These are phyloP conservation scores for Eleusine indica DNA, from an alignment of 176 grass and related monocot genomes.

Conservation along the genomic window DNA sequence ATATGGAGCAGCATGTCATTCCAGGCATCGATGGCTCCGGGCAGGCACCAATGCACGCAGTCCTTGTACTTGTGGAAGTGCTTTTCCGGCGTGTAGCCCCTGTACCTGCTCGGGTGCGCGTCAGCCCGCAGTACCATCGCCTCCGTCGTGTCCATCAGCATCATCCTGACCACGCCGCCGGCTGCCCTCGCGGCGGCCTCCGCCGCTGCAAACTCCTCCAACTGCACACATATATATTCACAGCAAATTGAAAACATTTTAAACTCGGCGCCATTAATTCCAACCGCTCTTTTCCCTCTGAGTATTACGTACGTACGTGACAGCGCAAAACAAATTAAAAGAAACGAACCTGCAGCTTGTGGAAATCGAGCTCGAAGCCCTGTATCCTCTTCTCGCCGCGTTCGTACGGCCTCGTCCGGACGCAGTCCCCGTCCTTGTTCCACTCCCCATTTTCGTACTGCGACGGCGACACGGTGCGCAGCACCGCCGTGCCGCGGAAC, in stretches of 20 bases:
- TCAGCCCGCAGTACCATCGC: constrained; percentile 59
- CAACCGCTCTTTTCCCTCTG: no score
- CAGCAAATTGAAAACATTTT: no score
- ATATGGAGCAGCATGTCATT: no score
- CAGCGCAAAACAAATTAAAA: no score
- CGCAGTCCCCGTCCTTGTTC: constrained; percentile 63
- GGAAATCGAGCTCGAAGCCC: constrained; percentile 41
- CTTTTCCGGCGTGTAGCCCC: constrained; percentile 47
- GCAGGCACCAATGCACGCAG: neutral
- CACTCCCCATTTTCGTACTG: constrained; percentile 75
- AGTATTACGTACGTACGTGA: no score
- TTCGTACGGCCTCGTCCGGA: constrained; percentile 47
- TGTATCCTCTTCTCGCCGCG: constrained; percentile 38
- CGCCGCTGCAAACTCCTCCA: constrained; percentile 56
- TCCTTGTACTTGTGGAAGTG: constrained; percentile 26
- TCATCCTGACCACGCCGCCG: constrained; percentile 22
- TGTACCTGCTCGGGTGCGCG: constrained; percentile 66
- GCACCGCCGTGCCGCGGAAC: constrained; percentile 36
- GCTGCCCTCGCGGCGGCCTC: neutral
- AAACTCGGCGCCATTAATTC: no score
- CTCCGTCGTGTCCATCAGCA: constrained; percentile 64
- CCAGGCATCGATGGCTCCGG: no score
- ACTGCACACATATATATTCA: neutral
- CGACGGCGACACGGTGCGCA: constrained; percentile 60
- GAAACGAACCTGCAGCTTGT: neutral